phyloP scores from a whole-genome alignment of 768 basidiomycete genomes.

The Tremella fuciformis region DNA sequence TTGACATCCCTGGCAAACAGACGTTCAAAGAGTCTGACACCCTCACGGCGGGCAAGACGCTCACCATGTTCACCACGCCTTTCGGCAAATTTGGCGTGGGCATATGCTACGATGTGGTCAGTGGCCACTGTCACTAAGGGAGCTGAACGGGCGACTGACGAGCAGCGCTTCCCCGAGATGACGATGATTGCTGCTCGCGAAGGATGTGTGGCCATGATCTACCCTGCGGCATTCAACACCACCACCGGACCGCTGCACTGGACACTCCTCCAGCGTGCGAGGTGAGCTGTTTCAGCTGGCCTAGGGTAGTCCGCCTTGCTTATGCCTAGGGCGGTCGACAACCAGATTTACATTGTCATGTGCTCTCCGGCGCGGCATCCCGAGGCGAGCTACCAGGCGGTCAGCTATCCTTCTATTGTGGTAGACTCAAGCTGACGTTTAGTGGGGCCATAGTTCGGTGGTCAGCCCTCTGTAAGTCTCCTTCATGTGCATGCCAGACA shows the following conservation, averaged over 20 bases:
- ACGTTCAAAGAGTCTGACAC: conserved; percentile 71
- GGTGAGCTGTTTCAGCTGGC: conserved; percentile 57
- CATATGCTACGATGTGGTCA: conserved; percentile 84
- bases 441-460: conserved; percentile 71
- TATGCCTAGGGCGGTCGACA: conserved; percentile 76
- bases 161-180: conserved; percentile 66
- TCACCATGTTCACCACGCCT: conserved; percentile 86
- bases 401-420: background rate
- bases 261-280: conserved; percentile 81
- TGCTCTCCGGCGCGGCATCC: conserved; percentile 89
- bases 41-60: conserved; percentile 68
- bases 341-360: conserved; percentile 94
- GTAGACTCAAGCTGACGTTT: background rate
- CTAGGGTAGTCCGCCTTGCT: background rate
- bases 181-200: conserved; percentile 79
- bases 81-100: conserved; percentile 96
- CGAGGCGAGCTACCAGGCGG: conserved; percentile 77
- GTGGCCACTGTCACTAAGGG: conserved; percentile 2
- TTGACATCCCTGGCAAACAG: conserved; percentile 66
- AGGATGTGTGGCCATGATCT: conserved; percentile 86
- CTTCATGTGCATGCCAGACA: background rate
- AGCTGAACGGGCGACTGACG: background rate
- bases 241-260: conserved; percentile 96
- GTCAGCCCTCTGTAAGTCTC: conserved; percentile 78
- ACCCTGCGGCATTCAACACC: conserved; percentile 91